Evolutionary conservation across 2,329 filamentous ascomycete genomes (phyloP), one percentile per base, ranked within the genome.

Genomic region (Neoscytalidium dimidiatum): DNA sequence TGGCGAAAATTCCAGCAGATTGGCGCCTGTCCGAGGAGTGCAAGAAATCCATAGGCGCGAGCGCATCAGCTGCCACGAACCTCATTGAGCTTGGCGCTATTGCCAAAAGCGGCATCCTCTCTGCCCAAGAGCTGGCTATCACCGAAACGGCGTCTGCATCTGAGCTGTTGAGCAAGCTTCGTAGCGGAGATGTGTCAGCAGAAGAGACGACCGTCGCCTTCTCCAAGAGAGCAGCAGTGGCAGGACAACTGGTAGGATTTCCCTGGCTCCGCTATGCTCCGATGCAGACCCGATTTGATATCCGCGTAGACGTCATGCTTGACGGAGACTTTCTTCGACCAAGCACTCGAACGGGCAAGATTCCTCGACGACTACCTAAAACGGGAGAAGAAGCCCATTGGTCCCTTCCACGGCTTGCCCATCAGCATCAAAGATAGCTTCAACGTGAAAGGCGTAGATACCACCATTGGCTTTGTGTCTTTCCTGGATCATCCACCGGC

Each of bases 151-250:
- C 77, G 63, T 73, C 77, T 69, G 77, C 77, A 3, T 75, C 73
- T 0, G 70, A 66, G 0, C 62, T 79, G 13, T 66, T 78, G 1
- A 61, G 68, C 2, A 52, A 71, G 60, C 73, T 79, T 69, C 44
- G 44, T 2, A 66, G 52, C 1, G 67, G 72, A 0, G 56, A 72
- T 3, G 57, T 73, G 0, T 76, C 43, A 26, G 75, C 72, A 38
- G 67, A 72, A 11, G 79, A 84, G 17, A 84, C 87, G 1, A 77
- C 80, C 1, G 76, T 73, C 14, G 86, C 85, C 0, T 90, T 84
- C 68, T 83, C 81, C 67, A 84, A 84, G 69, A 76, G 83, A 6
- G 82, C 82, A 1, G 79, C 81, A 0, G 78, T 84, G 48, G 86
- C 87, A 1, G 86, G 89, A 64, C 87, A 89, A 69, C 74, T 87